Conservation (phyloP, 768 basidiomycete genomes). For the Clavulina sp. region DNA sequence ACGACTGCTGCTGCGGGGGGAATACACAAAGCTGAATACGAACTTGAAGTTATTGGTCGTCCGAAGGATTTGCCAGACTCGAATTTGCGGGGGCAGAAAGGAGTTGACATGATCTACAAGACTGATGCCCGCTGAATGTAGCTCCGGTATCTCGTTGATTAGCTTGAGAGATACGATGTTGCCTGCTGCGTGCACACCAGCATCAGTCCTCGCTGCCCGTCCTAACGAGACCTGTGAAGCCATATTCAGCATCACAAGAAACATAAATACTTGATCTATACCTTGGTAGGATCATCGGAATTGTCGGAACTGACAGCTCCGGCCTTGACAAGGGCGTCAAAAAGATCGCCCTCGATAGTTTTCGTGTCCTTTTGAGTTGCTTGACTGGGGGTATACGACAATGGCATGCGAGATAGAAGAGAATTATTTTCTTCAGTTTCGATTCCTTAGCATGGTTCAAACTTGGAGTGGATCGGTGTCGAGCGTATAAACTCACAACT, state of each 20-base stretch:
- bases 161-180: constrained; percentile 87
- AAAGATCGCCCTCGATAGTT: constrained; percentile 84
- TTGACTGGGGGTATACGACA: constrained; percentile 6
- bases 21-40: no score
- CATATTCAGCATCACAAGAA: background rate
- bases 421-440: background rate
- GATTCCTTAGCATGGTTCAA: background rate
- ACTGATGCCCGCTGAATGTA: constrained; percentile 26
- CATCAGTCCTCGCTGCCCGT: constrained; percentile 88
- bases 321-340: constrained; percentile 70
- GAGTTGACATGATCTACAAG: constrained; percentile 62
- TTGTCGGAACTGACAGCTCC: constrained; percentile 95
- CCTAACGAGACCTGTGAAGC: constrained; percentile 59
- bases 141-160: constrained; percentile 58
- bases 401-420: background rate
- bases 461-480: no score
- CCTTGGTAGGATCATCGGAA: constrained; percentile 77
- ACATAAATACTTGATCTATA: constrained; percentile 16
- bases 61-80: constrained; percentile 79
- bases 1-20: no score
- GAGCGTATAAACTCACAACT: constrained; percentile 48
- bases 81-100: constrained; percentile 77
- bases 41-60: constrained; percentile 22
- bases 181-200: constrained; percentile 92
- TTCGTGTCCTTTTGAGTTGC: constrained; percentile 39